Conservation (phyloP, 805 yeast species). For the Jamesozyma jinghongensis region DNA sequence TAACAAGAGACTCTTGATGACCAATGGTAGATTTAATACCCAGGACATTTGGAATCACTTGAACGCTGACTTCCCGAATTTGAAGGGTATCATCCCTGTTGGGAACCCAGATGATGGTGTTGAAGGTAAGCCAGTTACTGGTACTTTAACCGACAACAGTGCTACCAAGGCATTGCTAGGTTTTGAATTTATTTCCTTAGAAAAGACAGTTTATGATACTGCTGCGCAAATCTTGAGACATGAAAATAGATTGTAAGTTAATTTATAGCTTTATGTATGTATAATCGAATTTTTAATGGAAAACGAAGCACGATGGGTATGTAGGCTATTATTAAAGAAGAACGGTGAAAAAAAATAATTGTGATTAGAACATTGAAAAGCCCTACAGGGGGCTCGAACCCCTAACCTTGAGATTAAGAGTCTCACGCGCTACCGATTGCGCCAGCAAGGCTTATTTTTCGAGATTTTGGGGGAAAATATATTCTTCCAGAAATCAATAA, state of each 20-base stretch:
- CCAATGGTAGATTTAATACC: neutral
- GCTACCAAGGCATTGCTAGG: conserved; percentile 1
- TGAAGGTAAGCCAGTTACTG: neutral
- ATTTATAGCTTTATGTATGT: no score
- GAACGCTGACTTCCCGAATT: neutral
- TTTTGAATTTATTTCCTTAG: neutral
- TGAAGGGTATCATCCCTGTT: neutral
- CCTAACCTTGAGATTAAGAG: no score
- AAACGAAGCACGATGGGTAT: no score
- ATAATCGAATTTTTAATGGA: no score
- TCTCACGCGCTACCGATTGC: no score
- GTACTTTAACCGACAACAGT: neutral
- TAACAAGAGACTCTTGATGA: neutral
- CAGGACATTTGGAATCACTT: conserved; percentile 1
- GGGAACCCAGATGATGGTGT: neutral
- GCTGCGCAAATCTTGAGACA: conserved; percentile 1
- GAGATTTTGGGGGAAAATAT: no score
- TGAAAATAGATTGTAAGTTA: neutral
- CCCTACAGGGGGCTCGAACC: no score
- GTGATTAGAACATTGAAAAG: no score
- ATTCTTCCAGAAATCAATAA: no score
- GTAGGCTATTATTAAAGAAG: no score
- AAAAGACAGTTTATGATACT: neutral
- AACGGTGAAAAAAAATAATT: no score
- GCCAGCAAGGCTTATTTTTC: no score